Base-by-base conservation (phyloP, 2,329 filamentous ascomycete genomes). In the Ophiostoma sp. region DNA sequence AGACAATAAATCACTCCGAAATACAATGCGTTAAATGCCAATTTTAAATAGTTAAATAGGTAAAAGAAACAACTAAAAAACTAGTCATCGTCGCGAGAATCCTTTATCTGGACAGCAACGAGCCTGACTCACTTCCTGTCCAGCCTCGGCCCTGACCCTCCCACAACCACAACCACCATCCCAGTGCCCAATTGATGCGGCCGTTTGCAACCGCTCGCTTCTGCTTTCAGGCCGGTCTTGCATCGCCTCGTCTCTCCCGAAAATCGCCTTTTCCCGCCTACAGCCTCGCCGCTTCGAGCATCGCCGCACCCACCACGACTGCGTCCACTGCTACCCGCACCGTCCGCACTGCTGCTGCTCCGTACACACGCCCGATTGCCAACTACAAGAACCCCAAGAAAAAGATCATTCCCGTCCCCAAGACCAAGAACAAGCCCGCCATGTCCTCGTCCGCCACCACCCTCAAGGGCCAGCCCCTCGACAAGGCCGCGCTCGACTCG, bases 401-500 rank as follows among this genome's bases (percentile, higher is more conserved):
- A 36, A 62, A 62, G 36, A 67, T 66, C 36, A 63, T 27, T 16
- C 12, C 11, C 44, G 16, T 42, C 4, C 55, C n/a, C 36, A 55
- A 18, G 18, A 6, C 65, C 68, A 47, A 27, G 11, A 11, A 36
- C 42, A 18, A 36, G 11, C 36, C 63, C 42, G 40, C 18, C 27
- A 72, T 71, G 70, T 67, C 71, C 14, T 68, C 70, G 2, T 67
- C 70, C 8, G 73, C 83, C 45, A 95, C 91, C 73, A 96, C 93
- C 70, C 87, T 92, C 77, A 93, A 90, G 80, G 95, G 94, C 75
- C 89, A 97, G 83, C 88, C 91, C 80, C 89, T 99, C 75, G 93
- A 98, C 80, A 88, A 92, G 76, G 81, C 84, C 70, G 82, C 86
- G 69, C 87, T 98, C 76, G 95, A 98, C 77, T 90, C 88, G 71